Conservation (phyloP, 768 basidiomycete species). For the Clavaria fumosa region DNA sequence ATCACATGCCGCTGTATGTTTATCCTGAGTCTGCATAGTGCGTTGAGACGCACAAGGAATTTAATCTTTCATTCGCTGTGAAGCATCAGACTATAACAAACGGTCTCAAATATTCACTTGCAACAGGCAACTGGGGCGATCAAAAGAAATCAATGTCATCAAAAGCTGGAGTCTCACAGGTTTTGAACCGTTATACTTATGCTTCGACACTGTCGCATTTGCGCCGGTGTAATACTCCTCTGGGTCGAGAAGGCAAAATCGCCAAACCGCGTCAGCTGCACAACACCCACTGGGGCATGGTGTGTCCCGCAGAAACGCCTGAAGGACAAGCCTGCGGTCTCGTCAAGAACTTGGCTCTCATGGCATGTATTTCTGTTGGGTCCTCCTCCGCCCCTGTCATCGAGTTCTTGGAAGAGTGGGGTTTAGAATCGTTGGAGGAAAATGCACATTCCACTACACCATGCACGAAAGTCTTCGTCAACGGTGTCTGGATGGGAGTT, state of each 20-base stretch:
- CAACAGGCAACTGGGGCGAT: conserved; percentile 99
- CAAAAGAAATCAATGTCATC: conserved; percentile 98
- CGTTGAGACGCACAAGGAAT: conserved; percentile 91
- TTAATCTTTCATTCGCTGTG: conserved; percentile 81
- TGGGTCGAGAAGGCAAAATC: conserved; percentile 97
- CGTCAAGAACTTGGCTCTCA: conserved; percentile 94
- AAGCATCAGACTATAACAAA: conserved; percentile 97
- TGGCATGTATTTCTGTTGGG: conserved; percentile 97
- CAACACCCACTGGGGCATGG: conserved; percentile 99
- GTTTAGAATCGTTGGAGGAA: conserved; percentile 87
- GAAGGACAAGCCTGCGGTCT: conserved; percentile 99
- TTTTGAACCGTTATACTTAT: conserved; percentile 96
- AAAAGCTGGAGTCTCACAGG: conserved; percentile 97
- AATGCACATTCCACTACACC: conserved; percentile 74
- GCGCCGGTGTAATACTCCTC: conserved; percentile 94
- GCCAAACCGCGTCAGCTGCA: conserved; percentile 98
- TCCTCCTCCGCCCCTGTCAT: conserved; percentile 92
- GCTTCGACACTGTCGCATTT: conserved; percentile 96
- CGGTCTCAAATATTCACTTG: conserved; percentile 93
- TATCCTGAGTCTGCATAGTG: conserved; percentile 39
- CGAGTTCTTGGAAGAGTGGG: conserved; percentile 98
- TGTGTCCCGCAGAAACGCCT: conserved; percentile 97
- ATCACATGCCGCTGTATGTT: conserved; percentile 4
- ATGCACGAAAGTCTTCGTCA: conserved; percentile 94
- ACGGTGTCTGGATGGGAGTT: conserved; percentile 99